Conservation (phyloP, 257 asterid species). For the Capsicum baccatum region DNA sequence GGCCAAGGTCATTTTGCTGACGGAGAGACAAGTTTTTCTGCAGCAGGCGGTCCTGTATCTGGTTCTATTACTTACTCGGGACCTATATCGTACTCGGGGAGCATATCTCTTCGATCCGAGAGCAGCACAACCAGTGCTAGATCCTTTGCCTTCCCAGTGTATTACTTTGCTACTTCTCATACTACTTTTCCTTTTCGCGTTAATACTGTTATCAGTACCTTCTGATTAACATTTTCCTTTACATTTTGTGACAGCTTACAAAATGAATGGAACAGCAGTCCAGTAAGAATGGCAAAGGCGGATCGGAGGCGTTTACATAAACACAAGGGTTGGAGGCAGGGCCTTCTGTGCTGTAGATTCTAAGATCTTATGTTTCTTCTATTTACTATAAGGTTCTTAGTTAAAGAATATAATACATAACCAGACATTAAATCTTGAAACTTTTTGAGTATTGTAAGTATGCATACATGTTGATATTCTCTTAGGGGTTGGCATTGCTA, state of each 20-base stretch:
- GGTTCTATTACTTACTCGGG: slow-evolving; percentile 67
- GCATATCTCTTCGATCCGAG: slow-evolving; percentile 83
- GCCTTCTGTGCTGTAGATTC: slow-evolving; percentile 89
- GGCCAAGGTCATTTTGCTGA: slow-evolving; percentile 48
- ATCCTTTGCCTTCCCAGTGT: slow-evolving; percentile 96
- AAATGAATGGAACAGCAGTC: slow-evolving; percentile 92
- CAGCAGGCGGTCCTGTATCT: slow-evolving; percentile 38
- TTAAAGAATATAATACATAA: slow-evolving; percentile 7
- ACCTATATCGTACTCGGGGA: slow-evolving; percentile 70
- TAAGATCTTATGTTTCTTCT: slow-evolving; percentile 40
- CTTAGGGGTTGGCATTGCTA: slow-evolving; percentile 41
- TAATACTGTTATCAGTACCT: background rate
- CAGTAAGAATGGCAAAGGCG: slow-evolving; percentile 87
- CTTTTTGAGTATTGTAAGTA: slow-evolving; percentile 45
- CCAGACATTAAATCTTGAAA: slow-evolving; percentile 32
- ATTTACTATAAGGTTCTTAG: slow-evolving; percentile 36
- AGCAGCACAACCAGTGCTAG: slow-evolving; percentile 84
- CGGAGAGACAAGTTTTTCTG: slow-evolving; percentile 85
- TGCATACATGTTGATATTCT: slow-evolving; percentile 51
- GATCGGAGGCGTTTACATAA: slow-evolving; percentile 65
- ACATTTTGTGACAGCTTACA: slow-evolving; percentile 60
- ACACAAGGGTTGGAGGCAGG: slow-evolving; percentile 76
- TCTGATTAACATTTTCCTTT: slow-evolving; percentile 14
- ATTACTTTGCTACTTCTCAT: slow-evolving; percentile 28
- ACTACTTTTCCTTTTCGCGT: background rate